Conservation (phyloP, 108 stramenopile genomes). For the Stephanodiscus triporus region DNA sequence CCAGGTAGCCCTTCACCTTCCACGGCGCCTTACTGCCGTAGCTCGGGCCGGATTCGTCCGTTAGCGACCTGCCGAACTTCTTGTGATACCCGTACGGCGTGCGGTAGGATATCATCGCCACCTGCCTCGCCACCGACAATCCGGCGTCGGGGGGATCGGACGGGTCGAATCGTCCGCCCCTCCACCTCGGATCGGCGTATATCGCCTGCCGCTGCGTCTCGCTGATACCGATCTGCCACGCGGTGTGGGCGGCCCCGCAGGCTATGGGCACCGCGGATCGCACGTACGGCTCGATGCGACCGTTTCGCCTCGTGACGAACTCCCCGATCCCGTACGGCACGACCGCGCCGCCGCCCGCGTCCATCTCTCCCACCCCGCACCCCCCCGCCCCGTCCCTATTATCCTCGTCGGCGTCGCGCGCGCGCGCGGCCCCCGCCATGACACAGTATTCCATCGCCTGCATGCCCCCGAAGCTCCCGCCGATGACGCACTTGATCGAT, state of each 20-base stretch:
- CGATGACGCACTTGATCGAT: conserved; percentile 88
- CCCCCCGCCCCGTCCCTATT: background rate
- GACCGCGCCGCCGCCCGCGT: background rate
- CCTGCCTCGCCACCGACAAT: conserved; percentile 87
- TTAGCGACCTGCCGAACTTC: conserved; percentile 81
- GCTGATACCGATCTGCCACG: conserved; percentile 94
- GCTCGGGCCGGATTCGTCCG: conserved; percentile 34
- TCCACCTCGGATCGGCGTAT: conserved; percentile 92
- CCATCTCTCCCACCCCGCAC: background rate
- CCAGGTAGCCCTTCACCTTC: conserved; percentile 89
- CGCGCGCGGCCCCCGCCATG: conserved; percentile 68
- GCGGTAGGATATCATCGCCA: conserved; percentile 94
- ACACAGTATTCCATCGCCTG: conserved; percentile 93
- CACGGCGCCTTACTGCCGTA: conserved; percentile 63
- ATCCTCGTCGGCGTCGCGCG: conserved; percentile 12
- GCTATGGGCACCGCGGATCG: conserved; percentile 85
- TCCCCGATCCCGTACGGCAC: conserved; percentile 48
- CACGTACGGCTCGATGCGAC: conserved; percentile 72
- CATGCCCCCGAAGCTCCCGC: conserved; percentile 96
- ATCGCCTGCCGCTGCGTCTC: conserved; percentile 94
- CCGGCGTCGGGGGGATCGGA: conserved; percentile 74
- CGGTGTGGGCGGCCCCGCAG: conserved; percentile 90
- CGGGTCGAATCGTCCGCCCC: conserved; percentile 56
- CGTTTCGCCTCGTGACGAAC: conserved; percentile 47
- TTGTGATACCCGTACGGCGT: conserved; percentile 77